Conservation (phyloP, 441 rosid species). For the Mallotus japonicus region DNA sequence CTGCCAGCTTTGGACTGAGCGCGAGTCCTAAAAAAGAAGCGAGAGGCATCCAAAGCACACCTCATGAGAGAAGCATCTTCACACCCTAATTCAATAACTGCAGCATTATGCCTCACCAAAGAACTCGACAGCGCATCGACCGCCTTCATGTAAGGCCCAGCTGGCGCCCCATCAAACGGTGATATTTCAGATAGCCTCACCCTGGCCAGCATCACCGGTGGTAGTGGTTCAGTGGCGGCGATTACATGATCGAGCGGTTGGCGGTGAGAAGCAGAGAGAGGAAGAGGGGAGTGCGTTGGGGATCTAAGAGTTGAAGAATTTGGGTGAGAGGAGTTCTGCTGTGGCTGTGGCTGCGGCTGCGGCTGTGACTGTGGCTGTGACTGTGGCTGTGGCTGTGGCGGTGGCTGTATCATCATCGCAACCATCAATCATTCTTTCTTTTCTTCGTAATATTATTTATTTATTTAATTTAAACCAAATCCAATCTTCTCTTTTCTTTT, state of each 20-base stretch:
- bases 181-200: conserved; percentile 67
- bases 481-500: too few species aligned
- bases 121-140: conserved; percentile 81
- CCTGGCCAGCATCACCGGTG: conserved; percentile 42
- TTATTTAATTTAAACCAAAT: too few species aligned
- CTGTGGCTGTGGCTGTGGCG: conserved; percentile 13
- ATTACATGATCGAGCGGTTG: conserved; percentile 37
- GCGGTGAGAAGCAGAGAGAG: conserved; percentile 25
- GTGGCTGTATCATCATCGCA: conserved; percentile 47
- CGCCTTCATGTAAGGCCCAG: conserved; percentile 54
- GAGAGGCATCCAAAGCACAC: conserved; percentile 80
- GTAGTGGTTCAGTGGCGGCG: conserved; percentile 28
- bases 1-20: conserved; percentile 47
- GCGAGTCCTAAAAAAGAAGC: conserved; percentile 67
- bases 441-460: too few species aligned
- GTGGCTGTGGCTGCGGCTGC: conserved; percentile 16
- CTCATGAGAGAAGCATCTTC: conserved; percentile 71
- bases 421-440: conserved; percentile 47
- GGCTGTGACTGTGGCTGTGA: too few species aligned
- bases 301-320: conserved; percentile 36
- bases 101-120: conserved; percentile 76
- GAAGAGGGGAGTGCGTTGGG: conserved; percentile 35
- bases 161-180: conserved; percentile 77
- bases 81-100: conserved; percentile 69
- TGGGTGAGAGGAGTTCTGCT: conserved; percentile 36